Evolutionary conservation across 75 land plant genomes (phyloP), one percentile per base, ranked within the genome.

Genomic region (Selaginella moellendorffii): DNA sequence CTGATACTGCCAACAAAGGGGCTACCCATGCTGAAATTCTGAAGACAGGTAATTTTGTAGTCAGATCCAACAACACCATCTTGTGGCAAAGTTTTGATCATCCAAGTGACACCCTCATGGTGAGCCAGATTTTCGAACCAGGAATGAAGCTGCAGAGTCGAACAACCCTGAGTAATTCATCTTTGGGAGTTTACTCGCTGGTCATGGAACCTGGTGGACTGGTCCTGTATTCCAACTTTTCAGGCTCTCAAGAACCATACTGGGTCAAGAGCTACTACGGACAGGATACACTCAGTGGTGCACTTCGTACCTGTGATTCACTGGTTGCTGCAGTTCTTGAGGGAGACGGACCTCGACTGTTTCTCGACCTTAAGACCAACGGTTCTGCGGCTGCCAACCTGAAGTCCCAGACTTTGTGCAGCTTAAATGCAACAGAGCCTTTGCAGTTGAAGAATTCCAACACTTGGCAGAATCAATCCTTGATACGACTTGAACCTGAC

Each of bases 121-220:
- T 56, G 59, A 19, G 21, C 59, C 21, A 25, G 59, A 25, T 56
- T 56, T 56, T 56, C 23, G n/a, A 56, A 25, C 59, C 59, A 25
- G 59, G 25, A 56, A 56, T 21, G 59, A 56, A 56, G 25, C 24
- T 56, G 24, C 21, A 19, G 25, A 56, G 59, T 56, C 24, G 59
- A 25, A 19, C 59, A 21, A 21, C 8, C 59, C 21, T 5, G 19
- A 56, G 25, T 21, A 19, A 56, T 24, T 21, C 23, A 19, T 56
- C 59, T 56, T 19, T 56, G 25, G 59, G 59, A 19, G 59, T 19
- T 56, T 56, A 56, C 24, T 21, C 23, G 25, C 24, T 56, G 59
- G 59, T 56, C 24, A 56, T 56, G 59, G 59, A 56, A 25, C 59
- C 59, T 24, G 59, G 59, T 56, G 59, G 59, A 19, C 59, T 56